Conservation (phyloP, 148 eudicot genomes). For the Silene conica region DNA sequence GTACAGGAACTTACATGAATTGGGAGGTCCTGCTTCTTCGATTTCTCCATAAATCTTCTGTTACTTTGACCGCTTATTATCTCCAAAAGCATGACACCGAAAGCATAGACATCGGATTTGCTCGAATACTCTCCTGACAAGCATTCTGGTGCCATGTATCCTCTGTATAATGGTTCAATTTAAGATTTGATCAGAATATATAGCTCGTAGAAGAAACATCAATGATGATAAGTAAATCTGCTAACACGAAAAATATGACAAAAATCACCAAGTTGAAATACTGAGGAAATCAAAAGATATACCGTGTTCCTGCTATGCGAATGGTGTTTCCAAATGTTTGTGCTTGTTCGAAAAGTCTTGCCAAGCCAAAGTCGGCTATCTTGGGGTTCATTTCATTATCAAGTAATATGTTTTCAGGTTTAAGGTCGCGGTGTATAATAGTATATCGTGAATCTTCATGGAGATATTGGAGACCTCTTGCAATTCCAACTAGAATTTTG, state of each 20-base stretch:
- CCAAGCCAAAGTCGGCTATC: slow-evolving; percentile 75
- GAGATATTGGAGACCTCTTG: slow-evolving; percentile 34
- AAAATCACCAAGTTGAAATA: too few species aligned
- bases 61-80: slow-evolving; percentile 24
- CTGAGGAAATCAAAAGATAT: neutral
- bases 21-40: slow-evolving; percentile 6
- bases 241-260: too few species aligned
- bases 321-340: slow-evolving; percentile 53
- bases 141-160: slow-evolving; percentile 26
- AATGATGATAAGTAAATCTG: too few species aligned
- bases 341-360: slow-evolving; percentile 45
- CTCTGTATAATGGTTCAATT: slow-evolving; percentile 7
- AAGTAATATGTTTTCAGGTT: slow-evolving; percentile 60
- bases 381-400: slow-evolving; percentile 49
- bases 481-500: slow-evolving; percentile 26
- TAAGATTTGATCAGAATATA: too few species aligned
- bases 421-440: slow-evolving; percentile 43
- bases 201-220: too few species aligned
- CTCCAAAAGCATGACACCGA: slow-evolving; percentile 31
- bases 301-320: slow-evolving; percentile 23
- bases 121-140: slow-evolving; percentile 32
- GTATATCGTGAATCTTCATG: slow-evolving; percentile 29
- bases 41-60: neutral
- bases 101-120: slow-evolving; percentile 47
- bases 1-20: slow-evolving; percentile 2